Evolutionary conservation across 768 basidiomycete genomes (phyloP).

Genomic region (Suillus fuscotomentosus): DNA sequence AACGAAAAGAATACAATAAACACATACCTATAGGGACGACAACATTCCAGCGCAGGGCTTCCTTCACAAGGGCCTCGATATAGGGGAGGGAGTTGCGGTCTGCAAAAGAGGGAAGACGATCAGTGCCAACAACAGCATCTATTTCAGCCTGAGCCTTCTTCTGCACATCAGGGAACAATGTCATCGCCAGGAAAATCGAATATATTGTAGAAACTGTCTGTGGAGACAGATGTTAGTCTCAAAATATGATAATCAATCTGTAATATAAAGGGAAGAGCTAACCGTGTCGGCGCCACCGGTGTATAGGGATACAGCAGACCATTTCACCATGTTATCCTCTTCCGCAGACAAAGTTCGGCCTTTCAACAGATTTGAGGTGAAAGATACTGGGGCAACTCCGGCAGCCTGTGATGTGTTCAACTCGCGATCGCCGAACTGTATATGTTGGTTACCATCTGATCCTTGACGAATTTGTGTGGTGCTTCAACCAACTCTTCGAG

Average conservation of each 20-base stretch:
- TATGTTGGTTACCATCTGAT: slow-evolving; percentile 47
- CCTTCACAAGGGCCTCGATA: slow-evolving; percentile 57
- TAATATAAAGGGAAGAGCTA: slow-evolving; percentile 9
- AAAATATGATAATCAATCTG: neutral
- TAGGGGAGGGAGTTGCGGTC: slow-evolving; percentile 62
- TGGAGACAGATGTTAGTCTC: slow-evolving; percentile 6
- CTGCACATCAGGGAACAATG: slow-evolving; percentile 52
- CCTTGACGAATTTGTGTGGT: slow-evolving; percentile 58
- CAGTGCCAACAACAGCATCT: slow-evolving; percentile 55
- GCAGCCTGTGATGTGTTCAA: slow-evolving; percentile 40
- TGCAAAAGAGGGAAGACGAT: slow-evolving; percentile 57
- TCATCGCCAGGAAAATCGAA: slow-evolving; percentile 61
- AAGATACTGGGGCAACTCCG: slow-evolving; percentile 47
- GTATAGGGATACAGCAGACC: slow-evolving; percentile 47
- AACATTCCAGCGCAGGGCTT: slow-evolving; percentile 47
- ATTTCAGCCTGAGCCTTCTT: slow-evolving; percentile 64
- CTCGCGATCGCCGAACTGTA: neutral
- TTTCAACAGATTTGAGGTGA: slow-evolving; percentile 47
- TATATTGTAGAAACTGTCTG: slow-evolving; percentile 64
- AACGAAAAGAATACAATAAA: slow-evolving; percentile 42
- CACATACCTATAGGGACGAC: slow-evolving; percentile 39
- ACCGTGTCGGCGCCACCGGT: slow-evolving; percentile 51
- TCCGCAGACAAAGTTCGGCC: slow-evolving; percentile 28
- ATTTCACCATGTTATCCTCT: neutral
- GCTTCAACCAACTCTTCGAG: slow-evolving; percentile 54